Conservation (phyloP, 225 moss, liverwort and hornwort genomes). For the Polytrichum commune region DNA sequence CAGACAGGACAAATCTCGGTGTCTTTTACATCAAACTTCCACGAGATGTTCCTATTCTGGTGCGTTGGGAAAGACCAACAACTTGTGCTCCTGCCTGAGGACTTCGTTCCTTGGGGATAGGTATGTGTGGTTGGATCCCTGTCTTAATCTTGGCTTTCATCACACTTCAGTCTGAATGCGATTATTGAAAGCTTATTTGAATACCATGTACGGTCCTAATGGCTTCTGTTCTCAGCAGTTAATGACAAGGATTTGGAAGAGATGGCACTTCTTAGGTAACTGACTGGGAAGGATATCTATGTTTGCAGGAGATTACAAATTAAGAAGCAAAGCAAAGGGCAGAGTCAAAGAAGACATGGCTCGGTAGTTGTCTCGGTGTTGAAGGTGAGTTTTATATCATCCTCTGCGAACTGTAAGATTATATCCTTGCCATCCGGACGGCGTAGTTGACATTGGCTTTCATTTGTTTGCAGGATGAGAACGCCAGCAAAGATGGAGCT, state of each 20-base stretch:
- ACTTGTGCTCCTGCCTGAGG: conserved; percentile 19
- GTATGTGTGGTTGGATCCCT: conserved; percentile 8
- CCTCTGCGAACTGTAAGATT: background rate
- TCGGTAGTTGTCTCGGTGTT: conserved; percentile 27
- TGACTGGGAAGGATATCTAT: background rate
- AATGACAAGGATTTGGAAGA: background rate
- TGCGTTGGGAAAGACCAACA: conserved; percentile 19
- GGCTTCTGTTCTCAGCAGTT: background rate
- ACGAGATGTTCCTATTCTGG: conserved; percentile 27
- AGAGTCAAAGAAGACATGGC: conserved; percentile 21
- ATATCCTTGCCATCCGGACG: conserved; percentile 2
- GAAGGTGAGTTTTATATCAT: conserved; percentile 22
- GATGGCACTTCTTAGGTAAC: background rate
- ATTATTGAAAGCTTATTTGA: too few species aligned
- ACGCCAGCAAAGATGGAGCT: conserved; percentile 21
- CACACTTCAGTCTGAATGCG: background rate
- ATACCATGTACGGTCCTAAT: too few species aligned
- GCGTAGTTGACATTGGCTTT: conserved; percentile 1
- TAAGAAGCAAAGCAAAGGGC: conserved; percentile 18
- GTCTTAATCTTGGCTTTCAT: conserved; percentile 2
- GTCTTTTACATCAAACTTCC: conserved; percentile 24
- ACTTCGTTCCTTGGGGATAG: conserved; percentile 31
- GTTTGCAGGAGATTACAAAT: conserved; percentile 22
- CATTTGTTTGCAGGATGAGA: conserved; percentile 33
- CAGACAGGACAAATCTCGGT: conserved; percentile 24